Evolutionary conservation across 495 filamentous ascomycete genomes (phyloP).

Genomic region (Rhypophila decipiens): DNA sequence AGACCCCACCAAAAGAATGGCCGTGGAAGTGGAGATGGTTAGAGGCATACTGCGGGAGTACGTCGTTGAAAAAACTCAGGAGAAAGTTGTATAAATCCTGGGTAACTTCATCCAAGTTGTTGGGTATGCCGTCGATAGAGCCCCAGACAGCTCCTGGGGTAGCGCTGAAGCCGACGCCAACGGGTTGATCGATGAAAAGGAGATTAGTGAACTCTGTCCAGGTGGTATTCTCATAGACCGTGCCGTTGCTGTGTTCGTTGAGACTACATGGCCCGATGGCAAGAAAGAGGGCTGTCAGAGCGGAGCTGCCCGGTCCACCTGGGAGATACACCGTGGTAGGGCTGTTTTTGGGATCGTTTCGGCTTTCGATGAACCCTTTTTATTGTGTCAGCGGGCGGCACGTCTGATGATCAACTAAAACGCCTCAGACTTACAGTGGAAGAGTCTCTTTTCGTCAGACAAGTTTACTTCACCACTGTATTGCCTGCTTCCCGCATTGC

Average conservation of each 20-base stretch:
- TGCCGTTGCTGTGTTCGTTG: conserved; percentile 9
- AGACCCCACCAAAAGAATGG: conserved; percentile 1
- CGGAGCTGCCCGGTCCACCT: conserved; percentile 41
- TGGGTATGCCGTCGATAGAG: not conserved
- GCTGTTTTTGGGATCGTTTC: conserved; percentile 39
- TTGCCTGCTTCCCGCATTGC: conserved; percentile 1
- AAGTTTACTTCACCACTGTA: not conserved
- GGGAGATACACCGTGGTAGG: conserved; percentile 50
- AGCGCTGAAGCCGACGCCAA: conserved; percentile 1
- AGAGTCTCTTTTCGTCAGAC: not conserved
- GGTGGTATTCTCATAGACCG: conserved; percentile 37
- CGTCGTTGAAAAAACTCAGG: not conserved
- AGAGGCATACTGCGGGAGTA: not conserved
- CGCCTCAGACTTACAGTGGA: conserved; percentile 1
- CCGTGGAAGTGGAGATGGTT: conserved; percentile 1
- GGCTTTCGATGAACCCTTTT: conserved; percentile 36
- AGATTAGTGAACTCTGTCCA: conserved; percentile 58
- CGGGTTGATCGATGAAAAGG: conserved; percentile 48
- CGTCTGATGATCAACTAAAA: not conserved
- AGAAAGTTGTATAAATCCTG: conserved; percentile 2
- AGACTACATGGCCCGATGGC: conserved; percentile 16
- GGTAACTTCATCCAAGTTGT: not conserved
- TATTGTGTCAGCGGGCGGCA: not conserved
- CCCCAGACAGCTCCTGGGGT: not conserved
- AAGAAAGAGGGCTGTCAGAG: conserved; percentile 12